Evolutionary conservation across 225 moss, liverwort and hornwort genomes (phyloP).

Genomic region (Thuidium tamariscinum): DNA sequence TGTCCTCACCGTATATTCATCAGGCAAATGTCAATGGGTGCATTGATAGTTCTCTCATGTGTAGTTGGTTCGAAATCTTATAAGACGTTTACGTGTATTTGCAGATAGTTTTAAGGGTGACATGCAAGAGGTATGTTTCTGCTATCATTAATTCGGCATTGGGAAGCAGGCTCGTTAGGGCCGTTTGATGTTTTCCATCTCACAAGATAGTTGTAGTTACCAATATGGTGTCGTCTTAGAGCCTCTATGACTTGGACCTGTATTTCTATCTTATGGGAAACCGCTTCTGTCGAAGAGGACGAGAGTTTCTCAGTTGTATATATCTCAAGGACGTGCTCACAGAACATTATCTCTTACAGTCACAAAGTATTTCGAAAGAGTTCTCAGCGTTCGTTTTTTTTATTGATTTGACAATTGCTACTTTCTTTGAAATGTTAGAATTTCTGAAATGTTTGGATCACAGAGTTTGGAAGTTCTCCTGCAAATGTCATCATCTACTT

Average conservation of each 20-base stretch:
- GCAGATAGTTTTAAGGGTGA: slow-evolving; percentile 61
- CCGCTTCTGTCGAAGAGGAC: neutral
- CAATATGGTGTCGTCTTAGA: neutral
- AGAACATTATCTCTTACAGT: neutral
- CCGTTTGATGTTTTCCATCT: neutral
- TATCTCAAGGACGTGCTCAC: neutral
- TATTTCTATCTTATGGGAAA: neutral
- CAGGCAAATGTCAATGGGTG: neutral
- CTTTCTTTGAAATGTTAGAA: neutral
- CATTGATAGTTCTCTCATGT: neutral
- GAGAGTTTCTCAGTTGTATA: neutral
- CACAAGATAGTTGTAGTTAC: neutral
- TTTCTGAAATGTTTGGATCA: neutral
- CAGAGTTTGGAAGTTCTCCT: slow-evolving; percentile 49
- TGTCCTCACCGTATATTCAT: neutral
- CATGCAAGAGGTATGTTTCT: slow-evolving; percentile 37
- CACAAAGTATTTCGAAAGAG: neutral
- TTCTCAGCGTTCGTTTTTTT: neutral
- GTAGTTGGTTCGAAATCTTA: neutral
- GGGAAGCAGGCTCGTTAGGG: neutral
- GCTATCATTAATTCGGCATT: neutral
- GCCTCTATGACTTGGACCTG: neutral
- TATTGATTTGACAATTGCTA: neutral
- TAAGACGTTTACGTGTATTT: neutral
- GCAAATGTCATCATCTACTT: slow-evolving; percentile 42